phyloP scores from a whole-genome alignment of 331 rosid genomes.

The Malus hybrid region DNA sequence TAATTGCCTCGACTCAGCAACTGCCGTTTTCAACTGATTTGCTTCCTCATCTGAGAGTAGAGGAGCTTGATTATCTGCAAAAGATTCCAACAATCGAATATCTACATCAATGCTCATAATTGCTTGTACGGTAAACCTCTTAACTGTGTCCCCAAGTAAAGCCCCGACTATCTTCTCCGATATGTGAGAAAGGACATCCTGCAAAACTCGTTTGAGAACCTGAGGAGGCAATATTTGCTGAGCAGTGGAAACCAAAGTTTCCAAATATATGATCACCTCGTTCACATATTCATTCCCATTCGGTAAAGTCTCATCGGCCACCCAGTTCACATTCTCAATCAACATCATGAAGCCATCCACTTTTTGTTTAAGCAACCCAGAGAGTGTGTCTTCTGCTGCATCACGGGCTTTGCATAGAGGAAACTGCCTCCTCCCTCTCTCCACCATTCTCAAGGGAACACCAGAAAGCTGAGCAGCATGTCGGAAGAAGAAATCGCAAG shows the following conservation, averaged over 20 bases:
- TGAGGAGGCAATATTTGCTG: conserved; percentile 84
- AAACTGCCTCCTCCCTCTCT: conserved; percentile 86
- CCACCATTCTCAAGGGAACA: conserved; percentile 83
- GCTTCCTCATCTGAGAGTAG: conserved; percentile 70
- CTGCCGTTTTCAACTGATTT: conserved; percentile 63
- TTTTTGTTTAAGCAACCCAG: conserved; percentile 76
- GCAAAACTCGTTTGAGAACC: conserved; percentile 82
- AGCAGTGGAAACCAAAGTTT: conserved; percentile 87
- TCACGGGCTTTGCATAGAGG: conserved; percentile 84
- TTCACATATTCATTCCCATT: conserved; percentile 83
- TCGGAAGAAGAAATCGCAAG: conserved; percentile 92
- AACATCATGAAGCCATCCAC: conserved; percentile 64
- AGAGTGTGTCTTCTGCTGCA: conserved; percentile 61
- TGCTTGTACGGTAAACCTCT: conserved; percentile 67
- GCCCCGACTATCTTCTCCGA: conserved; percentile 75
- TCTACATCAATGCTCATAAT: conserved; percentile 77
- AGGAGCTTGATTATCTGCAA: conserved; percentile 74
- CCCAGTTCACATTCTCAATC: conserved; percentile 65
- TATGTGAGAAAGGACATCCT: conserved; percentile 79
- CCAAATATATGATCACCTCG: conserved; percentile 87
- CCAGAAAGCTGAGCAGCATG: conserved; percentile 99
- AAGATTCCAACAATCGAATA: conserved; percentile 68
- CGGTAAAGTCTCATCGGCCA: conserved; percentile 67
- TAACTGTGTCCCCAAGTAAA: conserved; percentile 65
- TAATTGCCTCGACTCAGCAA: conserved; percentile 74